Base-by-base conservation (phyloP, 495 filamentous ascomycete genomes). In the Tetracladium marchalianum region DNA sequence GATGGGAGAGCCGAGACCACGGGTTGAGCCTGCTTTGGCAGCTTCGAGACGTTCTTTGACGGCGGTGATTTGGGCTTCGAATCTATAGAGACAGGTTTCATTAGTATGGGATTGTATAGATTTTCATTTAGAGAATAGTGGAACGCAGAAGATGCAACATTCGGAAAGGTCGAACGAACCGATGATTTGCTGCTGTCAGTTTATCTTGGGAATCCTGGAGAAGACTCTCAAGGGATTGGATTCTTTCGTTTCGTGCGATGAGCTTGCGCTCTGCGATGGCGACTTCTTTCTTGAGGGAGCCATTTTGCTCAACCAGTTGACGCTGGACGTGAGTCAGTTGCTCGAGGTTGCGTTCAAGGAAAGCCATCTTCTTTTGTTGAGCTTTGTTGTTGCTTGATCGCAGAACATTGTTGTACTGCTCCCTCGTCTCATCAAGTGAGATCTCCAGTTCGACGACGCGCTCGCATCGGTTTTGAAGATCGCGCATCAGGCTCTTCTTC, bases 281-380 rank as follows among this genome's bases (percentile, higher is more conserved):
- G 41, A 98, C 92, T 66, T 98, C 92, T 69, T 98, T 98, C 77
- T 98, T 98, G 51, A 98, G 69, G 45, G 80, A 82, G 54, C 84
- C 82, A 64, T 98, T 98, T 65, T 98, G 92, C 66, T 98, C 92
- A 19, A 98, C 92, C 7, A 98, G 77, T 70, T 98, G 93, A 17
- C 92, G 79, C 63, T 98, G 92, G 44, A 98, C 93, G 57, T 92
- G 84, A 0, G 93, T 98, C 35, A 98, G 73, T 66, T 97, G 93
- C 67, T 98, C 92, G 12, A 98, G 78, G 63, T 98, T 98, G 59
- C 92, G 84, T 67, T 98, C 93, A 36, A 98, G 69, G 78, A 98
- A 98, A 6, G 90, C 92, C 87, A 98, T 96, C 76, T 97, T 98
- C 81, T 98, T 98, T 66, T 97, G 92, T 67, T 98, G 92, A 17